Conservation (phyloP, 352 stramenopile genomes). For the Globisporangium alternatum region DNA sequence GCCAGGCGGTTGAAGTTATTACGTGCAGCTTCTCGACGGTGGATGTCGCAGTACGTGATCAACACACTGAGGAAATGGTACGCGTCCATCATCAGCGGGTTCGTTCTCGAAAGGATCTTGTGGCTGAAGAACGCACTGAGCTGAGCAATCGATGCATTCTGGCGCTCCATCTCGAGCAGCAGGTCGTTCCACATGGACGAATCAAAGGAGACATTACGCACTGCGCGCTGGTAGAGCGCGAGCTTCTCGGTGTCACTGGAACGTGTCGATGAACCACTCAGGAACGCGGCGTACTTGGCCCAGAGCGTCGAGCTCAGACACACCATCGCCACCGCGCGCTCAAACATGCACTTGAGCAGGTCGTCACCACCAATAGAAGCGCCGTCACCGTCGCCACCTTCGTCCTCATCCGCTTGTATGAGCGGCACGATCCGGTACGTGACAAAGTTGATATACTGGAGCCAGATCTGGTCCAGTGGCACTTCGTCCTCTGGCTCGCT, state of each 20-base stretch:
- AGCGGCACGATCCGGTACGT: slow-evolving; percentile 45
- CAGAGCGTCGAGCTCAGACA: slow-evolving; percentile 61
- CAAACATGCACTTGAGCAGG: slow-evolving; percentile 48
- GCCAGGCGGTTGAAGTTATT: slow-evolving; percentile 13
- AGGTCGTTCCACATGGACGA: slow-evolving; percentile 52
- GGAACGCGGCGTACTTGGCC: slow-evolving; percentile 48
- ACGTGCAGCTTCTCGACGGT: slow-evolving; percentile 24
- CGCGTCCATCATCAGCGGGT: slow-evolving; percentile 46
- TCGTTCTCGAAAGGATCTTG: slow-evolving; percentile 31
- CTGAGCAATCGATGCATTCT: slow-evolving; percentile 2
- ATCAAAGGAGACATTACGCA: slow-evolving; percentile 71
- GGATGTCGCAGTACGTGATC: slow-evolving; percentile 43
- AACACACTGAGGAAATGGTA: slow-evolving; percentile 48
- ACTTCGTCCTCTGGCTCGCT: slow-evolving; percentile 2
- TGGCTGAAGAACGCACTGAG: slow-evolving; percentile 27
- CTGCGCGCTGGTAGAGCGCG: slow-evolving; percentile 32
- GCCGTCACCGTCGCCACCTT: neutral
- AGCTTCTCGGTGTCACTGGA: slow-evolving; percentile 11
- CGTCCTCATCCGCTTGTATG: slow-evolving; percentile 12
- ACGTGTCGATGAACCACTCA: neutral
- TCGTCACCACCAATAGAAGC: slow-evolving; percentile 1
- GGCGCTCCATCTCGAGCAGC: slow-evolving; percentile 48
- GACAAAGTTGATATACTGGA: slow-evolving; percentile 67
- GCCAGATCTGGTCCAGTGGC: slow-evolving; percentile 35
- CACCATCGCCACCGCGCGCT: slow-evolving; percentile 47